A percentile compares a stretch with the other conserved stretches of the same genome.
Evolutionary conservation across 768 basidiomycete species (phyloP).

Genomic region (Strobilomyces echinocephalus): DNA sequence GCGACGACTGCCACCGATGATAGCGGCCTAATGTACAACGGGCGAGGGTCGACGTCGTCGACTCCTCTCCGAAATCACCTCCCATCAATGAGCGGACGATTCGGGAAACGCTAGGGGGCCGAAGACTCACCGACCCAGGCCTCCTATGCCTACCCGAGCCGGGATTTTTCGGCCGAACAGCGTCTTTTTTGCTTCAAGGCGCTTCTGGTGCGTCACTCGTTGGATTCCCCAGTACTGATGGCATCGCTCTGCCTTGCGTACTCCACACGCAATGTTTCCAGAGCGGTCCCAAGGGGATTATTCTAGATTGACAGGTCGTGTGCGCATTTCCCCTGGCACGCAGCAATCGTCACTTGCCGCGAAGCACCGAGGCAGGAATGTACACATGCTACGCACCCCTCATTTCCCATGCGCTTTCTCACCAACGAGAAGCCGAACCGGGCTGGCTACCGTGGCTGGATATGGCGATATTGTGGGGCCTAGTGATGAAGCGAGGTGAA

Average conservation of each 20-base stretch:
- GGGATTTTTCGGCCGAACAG: neutral
- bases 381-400: neutral
- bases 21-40: no score
- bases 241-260: neutral
- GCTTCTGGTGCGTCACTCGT: neutral
- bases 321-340: neutral
- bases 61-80: no score
- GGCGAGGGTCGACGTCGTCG: no score
- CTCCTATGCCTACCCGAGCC: neutral
- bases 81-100: neutral
- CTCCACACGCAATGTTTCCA: neutral
- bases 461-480: neutral
- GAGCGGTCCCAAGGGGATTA: neutral
- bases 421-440: neutral
- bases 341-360: slow-evolving; percentile 2
- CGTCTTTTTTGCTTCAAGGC: neutral
- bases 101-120: neutral
- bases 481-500: neutral
- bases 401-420: neutral
- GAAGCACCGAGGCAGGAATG: neutral
- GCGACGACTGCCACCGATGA: no score
- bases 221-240: neutral
- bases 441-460: neutral
- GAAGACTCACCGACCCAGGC: neutral
- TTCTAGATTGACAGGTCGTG: neutral